These are phyloP conservation scores for Laguncularia racemosa DNA, from an alignment of 345 rosid genomes.

Conservation along the genomic window DNA sequence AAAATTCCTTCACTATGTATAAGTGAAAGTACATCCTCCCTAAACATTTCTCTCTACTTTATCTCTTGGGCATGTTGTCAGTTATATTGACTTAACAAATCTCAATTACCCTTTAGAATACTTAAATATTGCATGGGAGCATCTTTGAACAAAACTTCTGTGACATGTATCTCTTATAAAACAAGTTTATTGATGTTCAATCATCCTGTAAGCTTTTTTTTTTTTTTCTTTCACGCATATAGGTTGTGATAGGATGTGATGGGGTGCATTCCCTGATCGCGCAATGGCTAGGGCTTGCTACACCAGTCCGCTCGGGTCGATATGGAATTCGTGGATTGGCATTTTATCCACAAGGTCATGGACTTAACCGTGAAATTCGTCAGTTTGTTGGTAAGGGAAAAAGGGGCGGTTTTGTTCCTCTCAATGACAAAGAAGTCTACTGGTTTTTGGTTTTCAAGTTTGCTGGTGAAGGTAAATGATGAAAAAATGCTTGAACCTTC, in stretches of 20 bases:
- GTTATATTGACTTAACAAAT: too few relatives aligned
- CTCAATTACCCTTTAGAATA: too few relatives aligned
- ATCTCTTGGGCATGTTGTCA: too few relatives aligned
- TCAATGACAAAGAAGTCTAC: slow-evolving; percentile 22
- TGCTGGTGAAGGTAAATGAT: slow-evolving; percentile 16
- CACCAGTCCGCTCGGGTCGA: slow-evolving; percentile 22
- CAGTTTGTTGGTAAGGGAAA: slow-evolving; percentile 17
- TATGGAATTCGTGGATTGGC: slow-evolving; percentile 25
- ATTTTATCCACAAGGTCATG: slow-evolving; percentile 21
- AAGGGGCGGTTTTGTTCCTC: slow-evolving; percentile 20
- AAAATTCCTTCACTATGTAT: too few relatives aligned
- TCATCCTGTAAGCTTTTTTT: slow-evolving; percentile 22
- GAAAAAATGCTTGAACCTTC: too few relatives aligned
- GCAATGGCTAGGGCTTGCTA: slow-evolving; percentile 23
- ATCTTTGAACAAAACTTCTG: too few relatives aligned
- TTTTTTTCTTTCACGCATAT: too few relatives aligned
- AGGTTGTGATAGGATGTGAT: slow-evolving; percentile 42
- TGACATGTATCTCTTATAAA: too few relatives aligned
- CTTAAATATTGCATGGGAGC: too few relatives aligned
- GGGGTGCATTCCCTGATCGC: slow-evolving; percentile 39
- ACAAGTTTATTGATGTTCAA: background rate
- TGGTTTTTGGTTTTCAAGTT: slow-evolving; percentile 20
- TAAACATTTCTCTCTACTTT: too few relatives aligned
- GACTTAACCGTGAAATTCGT: slow-evolving; percentile 6
- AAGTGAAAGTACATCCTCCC: too few relatives aligned